Conservation (phyloP, 306 rosid genomes). For the Oxytropis ochrocephala region DNA sequence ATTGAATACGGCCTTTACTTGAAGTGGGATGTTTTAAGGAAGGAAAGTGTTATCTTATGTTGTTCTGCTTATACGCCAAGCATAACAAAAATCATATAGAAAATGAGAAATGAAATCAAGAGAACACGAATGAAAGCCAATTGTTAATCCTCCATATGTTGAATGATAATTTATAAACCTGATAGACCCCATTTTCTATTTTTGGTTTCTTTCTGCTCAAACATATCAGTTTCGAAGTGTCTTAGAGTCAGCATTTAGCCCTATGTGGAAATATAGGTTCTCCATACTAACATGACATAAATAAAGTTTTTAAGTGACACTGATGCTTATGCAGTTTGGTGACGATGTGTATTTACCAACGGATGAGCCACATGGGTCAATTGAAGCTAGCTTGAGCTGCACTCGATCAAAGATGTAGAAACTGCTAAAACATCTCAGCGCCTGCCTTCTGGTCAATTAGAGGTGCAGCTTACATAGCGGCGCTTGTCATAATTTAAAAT, state of each 20-base stretch:
- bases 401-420: conserved; percentile 62
- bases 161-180: background rate
- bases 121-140: background rate
- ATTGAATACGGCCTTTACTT: background rate
- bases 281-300: background rate
- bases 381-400: conserved; percentile 81
- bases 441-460: conserved; percentile 11
- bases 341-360: conserved; percentile 92
- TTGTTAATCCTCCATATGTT: background rate
- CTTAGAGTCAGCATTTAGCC: background rate
- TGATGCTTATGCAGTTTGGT: conserved; percentile 53
- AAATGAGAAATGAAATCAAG: background rate
- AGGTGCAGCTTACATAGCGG: background rate
- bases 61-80: background rate
- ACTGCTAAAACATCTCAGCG: conserved; percentile 7
- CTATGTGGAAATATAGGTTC: background rate
- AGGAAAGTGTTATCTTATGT: background rate
- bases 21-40: background rate
- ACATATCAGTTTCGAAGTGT: background rate
- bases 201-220: background rate
- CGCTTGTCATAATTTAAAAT: background rate
- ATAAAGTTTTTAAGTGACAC: background rate
- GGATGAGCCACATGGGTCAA: conserved; percentile 91
- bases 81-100: background rate
- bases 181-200: background rate